Evolutionary conservation across 1,139 yeast genomes (phyloP), one percentile per base, ranked within the genome.

Genomic region (Kluyveromyces sp.): DNA sequence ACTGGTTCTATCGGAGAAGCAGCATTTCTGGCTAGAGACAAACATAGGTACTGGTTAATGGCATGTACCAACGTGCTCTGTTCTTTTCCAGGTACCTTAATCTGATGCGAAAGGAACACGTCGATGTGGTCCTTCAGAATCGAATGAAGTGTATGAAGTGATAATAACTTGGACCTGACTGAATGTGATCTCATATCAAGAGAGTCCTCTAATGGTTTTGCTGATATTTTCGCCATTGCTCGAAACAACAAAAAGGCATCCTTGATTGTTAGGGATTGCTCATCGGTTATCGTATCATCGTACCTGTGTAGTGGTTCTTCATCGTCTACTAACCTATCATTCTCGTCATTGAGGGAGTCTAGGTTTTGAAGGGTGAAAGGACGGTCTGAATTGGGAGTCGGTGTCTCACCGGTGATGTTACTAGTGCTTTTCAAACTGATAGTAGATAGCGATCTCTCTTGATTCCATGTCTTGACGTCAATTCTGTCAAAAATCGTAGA

Each of bases 181-280:
- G 92, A 83, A 58, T 88, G 96, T 2, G 96, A 83, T 59, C 87
- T 77, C 83, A 86, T 80, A 61, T 92, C 97, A 43, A 83, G 66
- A 39, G 83, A 88, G 25, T 80, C 73, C 47, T 87, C 96, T 46
- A 80, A 65, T 26, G 82, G 75, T 61, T 92, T 92, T 41, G 86
- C 86, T 1, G 96, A 85, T 18, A 94, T 73, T 60, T 87, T 87
- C 62, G 96, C 86, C 89, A 94, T 84, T 1, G 96, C 89, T 59
- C 99, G 75, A 63, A 92, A 88, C 4, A 94, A 78, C 52, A 92
- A 72, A 58, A 89, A 92, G 0, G 97, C 97, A 61, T 94, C 99
- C 56, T 87, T 89, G 13, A 86, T 80, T 2, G 74, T 76, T 33
- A 82, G 64, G 49, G 87, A 94, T 51, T 76, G 80, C 43, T 77